Evolutionary conservation across 352 stramenopile genomes (phyloP).

Genomic region (Blastocystis sp.): DNA sequence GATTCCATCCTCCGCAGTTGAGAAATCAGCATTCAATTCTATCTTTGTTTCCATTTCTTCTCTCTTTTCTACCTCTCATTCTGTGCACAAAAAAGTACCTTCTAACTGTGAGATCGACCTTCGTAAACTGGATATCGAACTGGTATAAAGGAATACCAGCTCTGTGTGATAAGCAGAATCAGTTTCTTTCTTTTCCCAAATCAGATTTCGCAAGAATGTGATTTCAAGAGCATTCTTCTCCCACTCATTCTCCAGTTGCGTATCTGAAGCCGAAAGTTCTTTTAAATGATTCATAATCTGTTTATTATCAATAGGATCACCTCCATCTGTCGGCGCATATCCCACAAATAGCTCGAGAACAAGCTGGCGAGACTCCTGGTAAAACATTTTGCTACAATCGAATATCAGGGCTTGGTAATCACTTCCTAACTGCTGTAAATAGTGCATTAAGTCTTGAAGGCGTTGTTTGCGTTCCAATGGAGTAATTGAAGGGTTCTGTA

Average conservation of each 20-base stretch:
- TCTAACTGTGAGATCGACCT: background rate
- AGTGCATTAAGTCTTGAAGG: background rate
- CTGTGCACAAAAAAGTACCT: background rate
- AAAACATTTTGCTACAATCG: background rate
- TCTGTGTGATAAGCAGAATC: background rate
- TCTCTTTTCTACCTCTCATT: background rate
- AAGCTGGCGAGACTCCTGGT: background rate
- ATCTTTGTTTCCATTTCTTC: background rate
- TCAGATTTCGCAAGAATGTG: background rate
- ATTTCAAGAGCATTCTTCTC: slow-evolving; percentile 46
- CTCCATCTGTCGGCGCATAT: background rate
- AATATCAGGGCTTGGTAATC: background rate
- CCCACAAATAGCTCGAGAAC: background rate
- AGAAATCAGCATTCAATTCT: background rate
- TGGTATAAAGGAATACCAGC: background rate
- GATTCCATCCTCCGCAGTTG: background rate
- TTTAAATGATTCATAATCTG: background rate
- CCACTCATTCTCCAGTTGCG: background rate
- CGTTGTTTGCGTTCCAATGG: background rate
- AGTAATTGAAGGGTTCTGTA: background rate
- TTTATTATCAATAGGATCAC: background rate
- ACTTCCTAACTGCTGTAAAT: background rate
- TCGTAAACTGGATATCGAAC: background rate
- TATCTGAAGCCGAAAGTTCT: background rate
- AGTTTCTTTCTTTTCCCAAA: background rate